Base-by-base conservation (phyloP, 345 rosid species). In the Laguncularia racemosa region DNA sequence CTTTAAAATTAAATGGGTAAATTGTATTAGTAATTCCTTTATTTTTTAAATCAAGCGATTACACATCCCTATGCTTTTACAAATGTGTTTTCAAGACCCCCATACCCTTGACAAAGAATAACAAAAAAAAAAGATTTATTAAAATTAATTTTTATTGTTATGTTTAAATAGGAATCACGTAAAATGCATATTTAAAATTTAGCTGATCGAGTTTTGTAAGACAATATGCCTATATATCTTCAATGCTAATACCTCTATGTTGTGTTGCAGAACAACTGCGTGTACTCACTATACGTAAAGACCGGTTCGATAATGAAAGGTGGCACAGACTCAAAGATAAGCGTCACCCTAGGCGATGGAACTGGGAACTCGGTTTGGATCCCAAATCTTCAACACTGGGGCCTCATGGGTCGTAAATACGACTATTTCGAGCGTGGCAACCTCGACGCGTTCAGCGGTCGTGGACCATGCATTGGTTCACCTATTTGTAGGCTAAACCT, bases 401-500 rank as follows among this genome's bases (percentile, higher is more conserved):
- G 82, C 45, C 52, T 81, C 13, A 81, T 81, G 82, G 65, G 58
- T 18, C 70, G 68, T 9, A 8, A 48, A n/a, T 72, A 77, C 51
- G 58, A 77, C 66, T 81, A 74, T 69, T 77, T 6, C 56, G 76
- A 77, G 61, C 70, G 78, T 0, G 80, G 73, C 57, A 74, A 61
- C 54, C 53, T 72, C 6, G 86, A 81, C 40, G 49, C 64, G 20
- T 81, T 81, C 67, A 70, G 75, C 20, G 78, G 73, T 6, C 71
- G 70, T 0, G 80, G 75, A 1, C 69, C 64, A 0, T 81, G 86
- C 69, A 51, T 75, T 7, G 68, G 56, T 6, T 4, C 68, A 6
- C 81, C 79, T 10, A 13, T 74, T 1, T 81, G 86, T 61, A 49
- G 77, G 44, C 79, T 81, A 46, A 78, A 73, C 68, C 46, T 81